Base-by-base conservation (phyloP, 139 green algal species). In the Edaphochlamys debaryana region DNA sequence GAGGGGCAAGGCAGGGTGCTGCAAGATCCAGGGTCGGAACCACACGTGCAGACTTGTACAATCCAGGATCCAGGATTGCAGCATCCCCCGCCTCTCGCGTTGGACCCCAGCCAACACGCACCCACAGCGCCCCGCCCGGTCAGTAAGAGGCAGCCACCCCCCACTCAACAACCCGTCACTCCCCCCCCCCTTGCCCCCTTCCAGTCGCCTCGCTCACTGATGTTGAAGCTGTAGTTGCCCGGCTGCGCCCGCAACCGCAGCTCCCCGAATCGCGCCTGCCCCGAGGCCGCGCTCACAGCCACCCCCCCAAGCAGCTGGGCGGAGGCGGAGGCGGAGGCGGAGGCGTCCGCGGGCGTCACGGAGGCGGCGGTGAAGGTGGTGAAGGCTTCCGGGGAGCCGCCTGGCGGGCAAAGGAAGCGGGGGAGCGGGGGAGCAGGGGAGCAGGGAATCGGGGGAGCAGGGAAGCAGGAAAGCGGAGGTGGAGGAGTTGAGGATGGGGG, bases 151-250 rank as follows among this genome's bases (percentile, higher is more conserved):
- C 48, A 9, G 48, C 11, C 13, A 62, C 17, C 52, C 6, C 17
- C 52, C 32, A 5, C 34, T 7, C 34, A 5, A 13, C 7, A 38
- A 52, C 13, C 7, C 38, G 22, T 22, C 23, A 20, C 5, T 32
- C 27, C 27, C 40, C 73, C 15, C 13, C 13, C 45, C 45, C 13
- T 13, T 13, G 45, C 45, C 45, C 13, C 45, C 45, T 13, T 54
- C 45, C 45, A 62, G 52, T 20, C n/a, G n/a, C 13, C 15, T 25
- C 2, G 23, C 56, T 63, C 42, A 82, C 76, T 36, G 60, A 82
- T 64, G 63, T 66, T 64, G 76, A 82, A 82, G 17, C 20, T 76
- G 66, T 84, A 84, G 19, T 42, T 76, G 32, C 36, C 78, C 0
- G 78, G 78, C 45, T 1, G 11, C 13, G 38, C 36, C 3, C 78